Conservation (phyloP, 345 rosid genomes). For the Isatis tinctoria region DNA sequence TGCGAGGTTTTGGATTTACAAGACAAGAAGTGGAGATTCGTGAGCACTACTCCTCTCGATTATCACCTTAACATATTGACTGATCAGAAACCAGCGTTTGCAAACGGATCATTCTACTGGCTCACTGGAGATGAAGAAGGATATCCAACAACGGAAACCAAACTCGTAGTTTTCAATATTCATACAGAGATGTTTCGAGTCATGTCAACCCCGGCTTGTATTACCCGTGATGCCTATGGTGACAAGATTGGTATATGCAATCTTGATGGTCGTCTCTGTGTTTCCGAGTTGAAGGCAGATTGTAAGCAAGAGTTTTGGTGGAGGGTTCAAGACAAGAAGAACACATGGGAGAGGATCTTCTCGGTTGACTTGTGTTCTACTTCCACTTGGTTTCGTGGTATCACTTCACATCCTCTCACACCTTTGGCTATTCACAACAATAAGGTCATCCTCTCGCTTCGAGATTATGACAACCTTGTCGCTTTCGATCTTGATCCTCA, state of each 20-base stretch:
- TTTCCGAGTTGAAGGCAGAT: background rate
- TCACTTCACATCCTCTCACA: too few relatives aligned
- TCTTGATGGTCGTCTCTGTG: constrained; percentile 10
- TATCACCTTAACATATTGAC: background rate
- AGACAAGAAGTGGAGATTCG: background rate
- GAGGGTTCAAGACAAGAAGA: background rate
- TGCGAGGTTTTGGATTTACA: constrained; percentile 12
- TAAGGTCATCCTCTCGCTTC: too few relatives aligned
- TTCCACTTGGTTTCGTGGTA: background rate
- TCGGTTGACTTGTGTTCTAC: background rate
- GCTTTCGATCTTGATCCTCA: too few relatives aligned
- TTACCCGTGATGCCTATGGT: background rate
- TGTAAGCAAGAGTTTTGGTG: constrained; percentile 5
- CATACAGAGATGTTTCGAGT: constrained; percentile 7
- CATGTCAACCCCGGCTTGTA: background rate
- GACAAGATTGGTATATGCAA: background rate
- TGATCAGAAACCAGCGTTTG: background rate
- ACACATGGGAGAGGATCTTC: background rate
- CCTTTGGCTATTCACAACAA: too few relatives aligned
- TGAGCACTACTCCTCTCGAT: background rate
- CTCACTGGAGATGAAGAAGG: background rate
- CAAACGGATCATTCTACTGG: constrained; percentile 20
- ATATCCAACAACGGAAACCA: background rate
- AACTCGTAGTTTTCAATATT: constrained; percentile 9
- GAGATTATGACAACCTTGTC: too few relatives aligned